Evolutionary conservation across 2,329 filamentous ascomycete species (phyloP), one percentile per base, ranked within the genome.

Genomic region (Xylaria sp.): DNA sequence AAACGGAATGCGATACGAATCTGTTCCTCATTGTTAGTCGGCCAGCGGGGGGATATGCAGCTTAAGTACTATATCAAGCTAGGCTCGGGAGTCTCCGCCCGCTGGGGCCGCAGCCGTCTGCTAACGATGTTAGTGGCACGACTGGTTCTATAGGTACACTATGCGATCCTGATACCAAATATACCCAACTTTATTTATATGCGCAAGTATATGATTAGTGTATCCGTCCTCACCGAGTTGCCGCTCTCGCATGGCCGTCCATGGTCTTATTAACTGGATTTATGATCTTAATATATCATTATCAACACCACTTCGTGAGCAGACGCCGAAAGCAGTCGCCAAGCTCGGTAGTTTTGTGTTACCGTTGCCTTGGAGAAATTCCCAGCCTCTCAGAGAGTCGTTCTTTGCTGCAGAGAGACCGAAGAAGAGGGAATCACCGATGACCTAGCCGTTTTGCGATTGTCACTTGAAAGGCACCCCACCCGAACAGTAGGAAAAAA

Each of bases 381-480:
- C 13, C 21, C 23, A 35, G 41, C 51, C 37, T 48, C 44, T 33
- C 19, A 54, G 25, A 49, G 37, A 29, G 17, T 33, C 11, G 15
- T 10, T 43, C 38, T 8, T 4, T 33, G 37, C 54, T 51, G 55
- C 44, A 47, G 31, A 37, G 7, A 35, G 44, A 56, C 54, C 17
- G 40, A 58, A 64, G 35, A 27, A 47, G 54, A 58, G 15, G 38
- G 40, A n/a, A 55, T 44, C 41, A 48, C 57, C 57, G 63, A 61
- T 63, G 49, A 15, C 27, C 60, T 57, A 29, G 60, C 38, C 60
- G 60, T 60, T 58, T 29, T 25, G 37, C 60, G 48, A 63, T 63
- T 53, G 40, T n/a, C 49, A 31, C 33, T 21, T 5, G 10, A 56
- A 3, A 41, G n/a, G n/a, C n/a, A n/a, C n/a, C n/a, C 25, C 19